phyloP scores from a whole-genome alignment of 2,329 filamentous ascomycete genomes.

The Talaromyces sp. region DNA sequence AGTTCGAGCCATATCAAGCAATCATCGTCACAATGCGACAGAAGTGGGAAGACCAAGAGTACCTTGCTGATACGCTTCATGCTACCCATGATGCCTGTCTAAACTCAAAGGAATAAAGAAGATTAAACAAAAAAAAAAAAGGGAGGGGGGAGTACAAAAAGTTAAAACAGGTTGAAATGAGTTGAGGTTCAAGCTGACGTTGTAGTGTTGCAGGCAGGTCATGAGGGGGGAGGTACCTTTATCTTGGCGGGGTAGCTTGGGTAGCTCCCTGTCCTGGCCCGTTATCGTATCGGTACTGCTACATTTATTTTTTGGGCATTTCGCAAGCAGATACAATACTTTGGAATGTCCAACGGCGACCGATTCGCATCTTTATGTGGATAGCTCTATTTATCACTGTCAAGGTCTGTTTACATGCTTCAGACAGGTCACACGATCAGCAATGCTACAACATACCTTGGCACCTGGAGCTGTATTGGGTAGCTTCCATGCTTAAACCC shows the following conservation, averaged over 20 bases:
- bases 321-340: background rate
- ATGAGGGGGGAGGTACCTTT: constrained; percentile 4
- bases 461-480: background rate
- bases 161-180: background rate
- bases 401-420: background rate
- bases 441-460: background rate
- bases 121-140: background rate
- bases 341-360: background rate
- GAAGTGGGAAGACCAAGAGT: background rate
- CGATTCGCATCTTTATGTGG: background rate
- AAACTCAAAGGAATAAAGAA: background rate
- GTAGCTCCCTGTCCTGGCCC: background rate
- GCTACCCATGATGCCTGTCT: constrained; percentile 35
- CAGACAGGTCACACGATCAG: background rate
- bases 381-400: background rate
- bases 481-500: background rate
- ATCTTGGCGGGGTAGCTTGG: constrained; percentile 18
- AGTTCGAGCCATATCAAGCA: background rate
- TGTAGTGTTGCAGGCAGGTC: background rate
- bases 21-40: background rate
- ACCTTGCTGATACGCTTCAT: constrained; percentile 49
- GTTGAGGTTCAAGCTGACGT: background rate
- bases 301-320: background rate
- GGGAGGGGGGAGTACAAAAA: background rate
- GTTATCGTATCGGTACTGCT: background rate